Evolutionary conservation across 768 basidiomycete genomes (phyloP), one percentile per base, ranked within the genome.

Genomic region (Ramaria sp.): DNA sequence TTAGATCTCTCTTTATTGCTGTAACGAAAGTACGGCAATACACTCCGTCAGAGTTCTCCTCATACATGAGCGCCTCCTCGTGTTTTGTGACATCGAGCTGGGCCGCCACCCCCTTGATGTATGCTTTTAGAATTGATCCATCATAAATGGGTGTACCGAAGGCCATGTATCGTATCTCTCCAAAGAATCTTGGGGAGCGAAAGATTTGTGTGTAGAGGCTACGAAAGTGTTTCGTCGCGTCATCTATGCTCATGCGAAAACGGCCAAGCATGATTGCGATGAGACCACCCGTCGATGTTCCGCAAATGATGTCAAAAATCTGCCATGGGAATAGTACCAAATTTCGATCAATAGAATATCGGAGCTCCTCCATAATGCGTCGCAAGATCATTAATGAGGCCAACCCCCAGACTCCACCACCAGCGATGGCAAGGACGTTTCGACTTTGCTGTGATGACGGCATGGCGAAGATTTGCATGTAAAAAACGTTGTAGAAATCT

Each of bases 181-280:
- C 34, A 49, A 20, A 48, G 50, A 24, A 34, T 48, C 28, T 58
- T 37, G 20, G 49, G 12, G 36, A 22, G 18, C 34, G 52, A 56
- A 72, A 72, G 5, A 72, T 65, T n/a, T 62, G 55, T 27, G 59
- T 60, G 8, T 67, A 60, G 5, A n/a, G n/a, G n/a, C n/a, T n/a
- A n/a, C n/a, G n/a, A n/a, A n/a, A n/a, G n/a, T n/a, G n/a, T n/a
- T n/a, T 39, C 34, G 66, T 66, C 54, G 67, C 69, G 45, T 72
- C 62, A 20, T 65, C 60, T n/a, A 72, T 57, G 0, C 67, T 41
- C 66, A 70, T 69, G 15, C 63, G 64, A 9, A 72, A 63, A 5
- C 70, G 63, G 9, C 71, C 70, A 7, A 71, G 64, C 69, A 71
- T 70, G 15, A 72, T 62, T 1, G 69, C 69, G 20, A 70, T 70